These are phyloP conservation scores for Physcomitrellopsis africana DNA, from an alignment of 225 moss, liverwort and hornwort genomes.

Conservation along the genomic window DNA sequence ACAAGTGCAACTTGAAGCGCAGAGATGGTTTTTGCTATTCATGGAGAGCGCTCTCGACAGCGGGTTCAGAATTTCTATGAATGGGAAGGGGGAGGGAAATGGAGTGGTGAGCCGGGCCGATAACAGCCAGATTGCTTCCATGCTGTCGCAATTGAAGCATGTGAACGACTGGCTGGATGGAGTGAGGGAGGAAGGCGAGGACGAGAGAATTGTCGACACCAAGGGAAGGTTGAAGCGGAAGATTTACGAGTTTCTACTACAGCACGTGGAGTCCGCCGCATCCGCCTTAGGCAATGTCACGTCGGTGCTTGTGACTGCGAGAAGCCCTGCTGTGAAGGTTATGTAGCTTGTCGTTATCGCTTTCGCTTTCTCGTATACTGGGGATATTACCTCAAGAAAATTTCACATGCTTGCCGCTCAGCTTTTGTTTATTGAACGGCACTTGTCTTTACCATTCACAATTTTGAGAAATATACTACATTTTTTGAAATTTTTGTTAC, in stretches of 20 bases:
- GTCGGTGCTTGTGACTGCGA: constrained; percentile 52
- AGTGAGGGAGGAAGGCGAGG: constrained; percentile 43
- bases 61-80: constrained; percentile 38
- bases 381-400: constrained; percentile 18
- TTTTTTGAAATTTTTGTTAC: too few species aligned
- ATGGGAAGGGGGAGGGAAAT: not conserved
- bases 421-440: not conserved
- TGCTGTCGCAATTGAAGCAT: constrained; percentile 67
- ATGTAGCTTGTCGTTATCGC: not conserved
- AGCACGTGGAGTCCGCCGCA: constrained; percentile 73
- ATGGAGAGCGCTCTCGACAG: constrained; percentile 60
- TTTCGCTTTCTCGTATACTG: constrained; percentile 19
- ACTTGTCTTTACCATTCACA: too few species aligned
- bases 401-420: not conserved
- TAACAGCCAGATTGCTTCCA: constrained; percentile 65
- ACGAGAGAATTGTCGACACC: constrained; percentile 36
- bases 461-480: too few species aligned
- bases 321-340: constrained; percentile 23
- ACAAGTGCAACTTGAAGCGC: constrained; percentile 49
- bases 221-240: constrained; percentile 59
- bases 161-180: constrained; percentile 73
- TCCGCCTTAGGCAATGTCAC: constrained; percentile 67
- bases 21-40: constrained; percentile 60
- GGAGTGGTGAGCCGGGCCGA: constrained; percentile 43
- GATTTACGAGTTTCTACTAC: constrained; percentile 66